Percentiles rank a stretch among this genome's conserved stretches.
Evolutionary conservation across 106 monocot genomes (phyloP).

Genomic region (Hemerocallis citrina): DNA sequence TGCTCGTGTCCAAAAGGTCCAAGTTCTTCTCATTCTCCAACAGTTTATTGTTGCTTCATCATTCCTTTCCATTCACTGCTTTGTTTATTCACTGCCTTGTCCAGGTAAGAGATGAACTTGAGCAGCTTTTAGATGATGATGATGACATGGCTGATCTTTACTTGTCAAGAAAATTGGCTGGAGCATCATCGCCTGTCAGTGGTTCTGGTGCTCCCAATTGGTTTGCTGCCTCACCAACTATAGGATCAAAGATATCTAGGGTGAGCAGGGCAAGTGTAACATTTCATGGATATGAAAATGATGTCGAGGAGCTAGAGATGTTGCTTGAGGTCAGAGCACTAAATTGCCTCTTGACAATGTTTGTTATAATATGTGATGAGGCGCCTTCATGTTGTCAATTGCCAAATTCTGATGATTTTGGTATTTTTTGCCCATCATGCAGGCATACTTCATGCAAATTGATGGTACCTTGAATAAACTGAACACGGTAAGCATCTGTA

Average conservation of each 20-base stretch:
- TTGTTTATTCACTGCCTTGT: slow-evolving; percentile 3
- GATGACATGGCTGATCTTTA: slow-evolving; percentile 93
- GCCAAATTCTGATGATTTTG: too few relatives aligned
- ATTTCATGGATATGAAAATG: slow-evolving; percentile 71
- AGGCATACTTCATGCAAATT: slow-evolving; percentile 97
- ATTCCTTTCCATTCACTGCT: not conserved
- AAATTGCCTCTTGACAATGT: not conserved
- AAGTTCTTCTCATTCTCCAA: not conserved
- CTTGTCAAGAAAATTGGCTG: slow-evolving; percentile 62
- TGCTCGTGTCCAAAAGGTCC: slow-evolving; percentile 78
- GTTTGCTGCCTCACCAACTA: slow-evolving; percentile 49
- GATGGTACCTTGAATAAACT: slow-evolving; percentile 92
- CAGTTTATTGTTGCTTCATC: too few relatives aligned
- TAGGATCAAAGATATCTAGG: slow-evolving; percentile 62
- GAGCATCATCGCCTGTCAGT: slow-evolving; percentile 53
- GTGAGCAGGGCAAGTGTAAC: slow-evolving; percentile 70
- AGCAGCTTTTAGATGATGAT: slow-evolving; percentile 81
- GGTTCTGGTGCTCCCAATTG: slow-evolving; percentile 49
- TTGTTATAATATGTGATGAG: too few relatives aligned
- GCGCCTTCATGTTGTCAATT: too few relatives aligned
- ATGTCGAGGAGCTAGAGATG: slow-evolving; percentile 94
- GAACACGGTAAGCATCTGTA: slow-evolving; percentile 47
- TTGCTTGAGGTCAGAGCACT: slow-evolving; percentile 53
- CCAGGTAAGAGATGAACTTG: slow-evolving; percentile 87
- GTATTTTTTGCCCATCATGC: slow-evolving; percentile 7